Percentiles rank a stretch among this genome's conserved stretches.
phyloP scores from a whole-genome alignment of 148 eudicot species.

The Camellia japonica region DNA sequence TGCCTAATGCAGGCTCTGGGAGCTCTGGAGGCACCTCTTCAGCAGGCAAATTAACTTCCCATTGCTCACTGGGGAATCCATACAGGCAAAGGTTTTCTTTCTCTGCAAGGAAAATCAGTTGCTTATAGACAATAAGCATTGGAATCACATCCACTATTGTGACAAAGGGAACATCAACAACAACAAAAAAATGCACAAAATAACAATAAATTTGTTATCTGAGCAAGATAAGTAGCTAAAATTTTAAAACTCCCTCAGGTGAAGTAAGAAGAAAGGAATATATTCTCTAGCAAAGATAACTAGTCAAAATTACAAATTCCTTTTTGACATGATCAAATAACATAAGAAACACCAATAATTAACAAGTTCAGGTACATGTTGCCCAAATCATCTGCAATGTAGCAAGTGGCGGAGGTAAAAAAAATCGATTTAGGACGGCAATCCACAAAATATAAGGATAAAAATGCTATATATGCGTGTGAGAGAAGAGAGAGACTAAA shows the following conservation, averaged over 20 bases:
- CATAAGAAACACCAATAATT: too few species aligned
- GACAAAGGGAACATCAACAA: not conserved
- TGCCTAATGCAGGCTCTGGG: constrained; percentile 80
- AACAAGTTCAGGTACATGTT: too few species aligned
- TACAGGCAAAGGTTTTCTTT: constrained; percentile 75
- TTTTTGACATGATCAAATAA: too few species aligned
- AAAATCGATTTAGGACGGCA: too few species aligned
- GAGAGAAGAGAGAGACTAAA: too few species aligned
- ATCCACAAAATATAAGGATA: too few species aligned
- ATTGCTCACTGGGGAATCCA: constrained; percentile 67
- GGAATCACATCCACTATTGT: not conserved
- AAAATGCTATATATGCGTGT: too few species aligned
- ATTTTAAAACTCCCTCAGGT: not conserved
- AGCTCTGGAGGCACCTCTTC: constrained; percentile 81
- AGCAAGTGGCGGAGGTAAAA: too few species aligned
- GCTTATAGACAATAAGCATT: not conserved
- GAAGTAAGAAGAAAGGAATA: not conserved
- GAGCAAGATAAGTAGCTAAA: too few species aligned
- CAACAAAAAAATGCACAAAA: not conserved
- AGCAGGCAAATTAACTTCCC: constrained; percentile 80
- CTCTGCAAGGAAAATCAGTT: constrained; percentile 33
- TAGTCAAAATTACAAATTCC: not conserved
- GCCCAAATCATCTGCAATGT: too few species aligned
- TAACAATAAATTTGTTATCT: not conserved
- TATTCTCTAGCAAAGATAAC: not conserved